Percentiles rank a stretch among this genome's conserved stretches.
These are phyloP conservation scores for Sugiyamaella novakii DNA, from an alignment of 1,139 yeast genomes.

Conservation along the genomic window DNA sequence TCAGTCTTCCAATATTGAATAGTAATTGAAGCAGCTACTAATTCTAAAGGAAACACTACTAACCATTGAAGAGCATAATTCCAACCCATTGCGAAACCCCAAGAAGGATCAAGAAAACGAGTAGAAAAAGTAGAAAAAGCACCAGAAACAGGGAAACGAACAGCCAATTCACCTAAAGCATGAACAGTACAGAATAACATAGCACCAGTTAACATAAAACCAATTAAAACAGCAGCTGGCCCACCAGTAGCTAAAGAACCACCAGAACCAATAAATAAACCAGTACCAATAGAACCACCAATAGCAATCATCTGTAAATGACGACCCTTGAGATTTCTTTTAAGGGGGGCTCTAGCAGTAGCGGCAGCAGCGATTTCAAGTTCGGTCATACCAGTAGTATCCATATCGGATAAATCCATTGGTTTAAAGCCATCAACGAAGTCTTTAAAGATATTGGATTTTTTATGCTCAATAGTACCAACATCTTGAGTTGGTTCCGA, in stretches of 20 bases:
- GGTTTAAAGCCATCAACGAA: conserved; percentile 37
- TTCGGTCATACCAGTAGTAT: conserved; percentile 31
- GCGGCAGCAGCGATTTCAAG: conserved; percentile 36
- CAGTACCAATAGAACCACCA: conserved; percentile 85
- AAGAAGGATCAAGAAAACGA: conserved; percentile 68
- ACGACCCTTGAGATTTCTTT: conserved; percentile 49
- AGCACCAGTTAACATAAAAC: conserved; percentile 66
- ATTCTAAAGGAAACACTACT: conserved; percentile 69
- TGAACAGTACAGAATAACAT: conserved; percentile 74
- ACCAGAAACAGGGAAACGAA: conserved; percentile 79
- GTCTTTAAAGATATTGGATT: conserved; percentile 1
- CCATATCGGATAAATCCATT: conserved; percentile 30
- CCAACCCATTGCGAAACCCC: conserved; percentile 87
- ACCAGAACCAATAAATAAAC: conserved; percentile 76
- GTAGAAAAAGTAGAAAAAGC: conserved; percentile 74
- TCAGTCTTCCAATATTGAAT: conserved; percentile 63
- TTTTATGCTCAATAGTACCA: conserved; percentile 13
- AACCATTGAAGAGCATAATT: conserved; percentile 79
- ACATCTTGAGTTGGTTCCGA: conserved; percentile 1
- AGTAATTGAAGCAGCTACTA: conserved; percentile 75
- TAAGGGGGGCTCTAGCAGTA: conserved; percentile 44
- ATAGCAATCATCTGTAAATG: conserved; percentile 72
- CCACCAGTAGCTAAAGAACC: conserved; percentile 69
- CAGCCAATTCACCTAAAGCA: conserved; percentile 85
- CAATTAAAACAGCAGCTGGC: conserved; percentile 76